Evolutionary conservation across 2,329 filamentous ascomycete species (phyloP), one percentile per base, ranked within the genome.

Genomic region (Colletotrichum incanum): DNA sequence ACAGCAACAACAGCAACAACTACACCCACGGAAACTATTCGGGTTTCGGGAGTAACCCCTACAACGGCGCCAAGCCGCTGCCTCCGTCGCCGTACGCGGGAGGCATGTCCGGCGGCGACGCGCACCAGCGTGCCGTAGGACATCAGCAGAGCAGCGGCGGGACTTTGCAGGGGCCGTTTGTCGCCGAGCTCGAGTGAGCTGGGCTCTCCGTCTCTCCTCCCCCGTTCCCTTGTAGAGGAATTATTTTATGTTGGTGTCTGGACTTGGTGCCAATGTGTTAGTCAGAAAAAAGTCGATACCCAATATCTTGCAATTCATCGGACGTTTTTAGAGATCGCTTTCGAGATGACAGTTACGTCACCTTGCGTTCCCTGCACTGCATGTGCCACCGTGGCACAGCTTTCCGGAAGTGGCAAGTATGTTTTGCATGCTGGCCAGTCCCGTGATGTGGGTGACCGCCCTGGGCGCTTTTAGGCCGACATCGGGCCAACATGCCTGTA

Each of bases 181-280:
- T 65, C 9, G 66, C 70, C 67, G 70, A 71, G 61, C 41, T 71
- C 66, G 66, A 71, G 31, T 72, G 52, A 69, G 41, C 63, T 14
- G 66, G 54, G 54, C 50, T 34, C 28, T 34, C 18, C 18, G 12
- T 26, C 23, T 52, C 3, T 31, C 26, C 3, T 31, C 26, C 11
- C 11, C 7, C 3, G 6, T 52, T 14, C 23, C 23, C 16, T 11
- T 3, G 20, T 16, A 37, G 34, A 23, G 14, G 20, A 14, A n/a
- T 12, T 16, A 6, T 55, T 37, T 31, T 18, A 23, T n/a, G 31
- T 34, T 11, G 11, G 52, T 23, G 52, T n/a, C 26, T 18, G 49
- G 31, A 20, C 12, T 20, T 16, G 52, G 28, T 37, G 18, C 52
- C 52, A 16, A 9, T 37, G 31, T 55, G 31, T 37, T 37, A 14